These are phyloP conservation scores for Shiraia bambusicola DNA, from an alignment of 2,329 filamentous ascomycete species.

Conservation along the genomic window DNA sequence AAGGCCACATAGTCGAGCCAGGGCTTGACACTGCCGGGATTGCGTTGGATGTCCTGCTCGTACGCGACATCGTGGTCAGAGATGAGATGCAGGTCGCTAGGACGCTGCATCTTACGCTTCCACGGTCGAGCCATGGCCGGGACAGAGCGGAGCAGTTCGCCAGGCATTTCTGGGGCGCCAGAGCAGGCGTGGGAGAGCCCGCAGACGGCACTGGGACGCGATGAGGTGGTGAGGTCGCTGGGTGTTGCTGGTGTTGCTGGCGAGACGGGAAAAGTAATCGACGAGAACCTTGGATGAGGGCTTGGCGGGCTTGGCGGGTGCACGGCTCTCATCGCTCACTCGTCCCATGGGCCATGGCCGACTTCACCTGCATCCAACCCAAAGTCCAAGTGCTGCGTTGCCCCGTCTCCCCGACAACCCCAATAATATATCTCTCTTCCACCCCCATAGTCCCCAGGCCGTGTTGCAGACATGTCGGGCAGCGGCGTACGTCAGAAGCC, in stretches of 20 bases:
- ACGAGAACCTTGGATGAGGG: too few species aligned
- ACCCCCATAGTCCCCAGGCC: conserved; percentile 3
- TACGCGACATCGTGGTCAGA: conserved; percentile 89
- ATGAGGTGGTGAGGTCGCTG: conserved; percentile 20
- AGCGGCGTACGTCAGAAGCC: conserved; percentile 49
- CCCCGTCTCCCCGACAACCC: conserved; percentile 2
- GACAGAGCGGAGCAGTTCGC: conserved; percentile 45
- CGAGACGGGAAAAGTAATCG: conserved; percentile 8
- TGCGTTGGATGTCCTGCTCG: conserved; percentile 91
- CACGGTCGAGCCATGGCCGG: conserved; percentile 37
- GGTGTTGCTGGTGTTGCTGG: conserved; percentile 28
- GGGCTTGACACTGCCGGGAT: conserved; percentile 81
- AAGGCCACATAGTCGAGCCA: conserved; percentile 94
- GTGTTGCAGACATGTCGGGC: conserved; percentile 53
- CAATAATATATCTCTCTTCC: too few species aligned
- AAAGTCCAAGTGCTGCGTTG: conserved; percentile 6
- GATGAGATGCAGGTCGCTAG: conserved; percentile 52
- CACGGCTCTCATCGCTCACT: too few species aligned
- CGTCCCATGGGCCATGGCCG: too few species aligned
- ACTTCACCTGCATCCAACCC: conserved; percentile 10
- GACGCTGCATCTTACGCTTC: conserved; percentile 41
- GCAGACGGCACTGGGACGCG: conserved; percentile 28
- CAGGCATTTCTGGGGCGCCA: conserved; percentile 45
- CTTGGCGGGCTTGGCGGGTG: too few species aligned
- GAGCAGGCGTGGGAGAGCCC: conserved; percentile 33